These are phyloP conservation scores for Mesembryanthemum crystallinum DNA, from an alignment of 148 eudicot species.

Conservation along the genomic window DNA sequence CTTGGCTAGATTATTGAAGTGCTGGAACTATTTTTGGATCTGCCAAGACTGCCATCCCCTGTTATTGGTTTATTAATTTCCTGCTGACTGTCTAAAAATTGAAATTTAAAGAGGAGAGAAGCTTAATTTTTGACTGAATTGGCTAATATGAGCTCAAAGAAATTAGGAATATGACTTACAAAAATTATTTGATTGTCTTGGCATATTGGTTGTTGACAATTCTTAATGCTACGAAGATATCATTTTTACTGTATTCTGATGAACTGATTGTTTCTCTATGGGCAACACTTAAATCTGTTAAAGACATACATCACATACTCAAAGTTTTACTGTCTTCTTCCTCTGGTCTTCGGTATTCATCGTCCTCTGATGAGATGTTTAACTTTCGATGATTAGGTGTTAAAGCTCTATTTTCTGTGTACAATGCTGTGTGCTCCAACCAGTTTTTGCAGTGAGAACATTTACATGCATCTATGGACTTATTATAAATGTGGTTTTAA, in stretches of 20 bases:
- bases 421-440: too few species aligned
- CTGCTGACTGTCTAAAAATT: background rate
- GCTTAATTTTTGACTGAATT: background rate
- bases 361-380: background rate
- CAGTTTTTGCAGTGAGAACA: background rate
- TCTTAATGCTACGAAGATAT: conserved; percentile 64
- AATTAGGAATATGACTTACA: background rate
- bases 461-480: background rate
- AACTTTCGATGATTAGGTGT: background rate
- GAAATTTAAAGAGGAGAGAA: background rate
- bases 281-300: conserved; percentile 72
- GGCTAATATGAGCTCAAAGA: background rate
- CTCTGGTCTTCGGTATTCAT: conserved; percentile 4
- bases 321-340: conserved; percentile 46
- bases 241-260: conserved; percentile 74
- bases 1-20: background rate
- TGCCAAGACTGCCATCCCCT: too few species aligned
- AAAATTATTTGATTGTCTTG: background rate
- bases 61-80: background rate
- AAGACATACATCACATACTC: conserved; percentile 80
- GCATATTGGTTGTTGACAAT: conserved; percentile 13
- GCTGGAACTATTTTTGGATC: background rate
- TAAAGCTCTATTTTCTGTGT: too few species aligned
- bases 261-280: conserved; percentile 76
- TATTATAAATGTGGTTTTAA: background rate